Evolutionary conservation across 805 yeast genomes (phyloP).

Genomic region (Metschnikowia arizonensis): DNA sequence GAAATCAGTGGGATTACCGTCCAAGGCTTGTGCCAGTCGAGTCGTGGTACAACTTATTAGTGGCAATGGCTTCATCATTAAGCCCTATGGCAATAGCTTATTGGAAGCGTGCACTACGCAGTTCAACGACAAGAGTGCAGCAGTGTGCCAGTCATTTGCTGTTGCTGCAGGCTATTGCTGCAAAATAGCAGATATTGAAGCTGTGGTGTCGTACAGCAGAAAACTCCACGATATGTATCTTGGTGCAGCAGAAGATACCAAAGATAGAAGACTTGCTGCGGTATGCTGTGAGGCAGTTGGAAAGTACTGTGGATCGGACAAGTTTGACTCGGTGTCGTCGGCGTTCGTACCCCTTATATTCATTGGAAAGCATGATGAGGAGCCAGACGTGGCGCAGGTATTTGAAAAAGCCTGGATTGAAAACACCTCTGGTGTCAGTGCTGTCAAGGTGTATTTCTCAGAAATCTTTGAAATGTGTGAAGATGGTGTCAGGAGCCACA

Average conservation of each 20-base stretch:
- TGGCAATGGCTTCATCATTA: conserved; percentile 44
- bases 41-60: conserved; percentile 63
- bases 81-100: conserved; percentile 58
- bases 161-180: conserved; percentile 75
- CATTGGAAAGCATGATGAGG: conserved; percentile 68
- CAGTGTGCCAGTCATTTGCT: conserved; percentile 74
- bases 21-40: conserved; percentile 80
- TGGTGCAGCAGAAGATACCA: conserved; percentile 41
- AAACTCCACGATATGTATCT: conserved; percentile 56
- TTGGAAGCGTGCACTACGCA: conserved; percentile 56
- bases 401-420: conserved; percentile 76
- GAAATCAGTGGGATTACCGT: conserved; percentile 81
- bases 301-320: conserved; percentile 58
- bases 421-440: conserved; percentile 64
- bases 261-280: conserved; percentile 50
- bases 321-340: conserved; percentile 56
- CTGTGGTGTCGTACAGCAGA: conserved; percentile 51
- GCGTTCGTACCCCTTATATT: conserved; percentile 75
- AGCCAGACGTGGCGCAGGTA: conserved; percentile 38
- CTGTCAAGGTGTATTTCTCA: conserved; percentile 60
- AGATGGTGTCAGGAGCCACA: conserved; percentile 49
- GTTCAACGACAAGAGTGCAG: conserved; percentile 63
- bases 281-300: conserved; percentile 62
- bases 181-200: conserved; percentile 52
- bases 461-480: conserved; percentile 61